Base-by-base conservation (phyloP, 1,284 basidiomycete genomes). In the Caloboletus firmus region DNA sequence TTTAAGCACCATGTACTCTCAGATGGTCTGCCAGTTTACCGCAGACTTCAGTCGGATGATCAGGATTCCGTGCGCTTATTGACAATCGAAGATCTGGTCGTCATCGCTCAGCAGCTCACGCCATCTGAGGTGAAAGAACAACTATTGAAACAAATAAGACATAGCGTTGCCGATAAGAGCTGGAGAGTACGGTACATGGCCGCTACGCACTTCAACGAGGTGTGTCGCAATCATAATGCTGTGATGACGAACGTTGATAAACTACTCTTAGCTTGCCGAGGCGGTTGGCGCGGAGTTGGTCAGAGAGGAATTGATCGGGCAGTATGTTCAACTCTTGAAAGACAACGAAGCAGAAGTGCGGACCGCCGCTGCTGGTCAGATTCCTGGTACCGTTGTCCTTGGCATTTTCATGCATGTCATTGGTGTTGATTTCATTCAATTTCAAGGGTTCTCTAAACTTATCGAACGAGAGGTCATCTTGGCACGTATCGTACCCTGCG, bases 131-230 rank as follows among this genome's bases (percentile, higher is more conserved):
- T 95, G 49, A 96, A 96, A 73, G 91, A 92, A 59, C 90, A 98
- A 62, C 77, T 99, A 12, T 77, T 97, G 57, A 89, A 91, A 59
- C 88, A 93, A 67, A 91, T 99, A 72, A 84, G 92, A 68, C 81
- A 90, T 62, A 89, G 89, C 62, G 90, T 97, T 50, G 80, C 86
- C 26, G 97, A 99, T 74, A 98, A 98, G 80, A 96, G 94, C 72
- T 99, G 97, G 97, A 81, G 97, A 64, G 97, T 99, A 49, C 83
- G 97, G 66, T 99, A 98, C 75, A 99, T 99, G 96, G 94, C 95
- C 17, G 97, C 96, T 6, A 95, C 88, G 63, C 93, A 99, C 74
- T 99, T 99, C 75, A 97, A 99, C 60, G 91, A 95, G 80, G 91
- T 89, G 59, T 49, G 77, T 66, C 17, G 44, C 31, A 3, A 28